A percentile compares a stretch with the other conserved stretches of the same genome.
Evolutionary conservation across 75 land plant species (phyloP).

Genomic region (Cupressus sempervirens): DNA sequence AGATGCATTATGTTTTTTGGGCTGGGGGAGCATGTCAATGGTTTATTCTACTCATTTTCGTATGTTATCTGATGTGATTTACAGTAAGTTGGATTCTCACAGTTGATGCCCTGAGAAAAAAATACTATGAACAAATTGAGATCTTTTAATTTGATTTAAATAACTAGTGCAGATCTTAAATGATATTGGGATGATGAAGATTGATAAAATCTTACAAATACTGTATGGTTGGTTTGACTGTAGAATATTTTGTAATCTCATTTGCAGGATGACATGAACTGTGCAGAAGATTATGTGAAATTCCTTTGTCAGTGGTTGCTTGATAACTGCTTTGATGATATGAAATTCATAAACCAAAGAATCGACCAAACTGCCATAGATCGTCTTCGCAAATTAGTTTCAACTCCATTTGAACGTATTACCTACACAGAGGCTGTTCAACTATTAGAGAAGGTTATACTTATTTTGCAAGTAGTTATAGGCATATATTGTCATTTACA

Average conservation of each 20-base stretch:
- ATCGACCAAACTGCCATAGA: slow-evolving; percentile 69
- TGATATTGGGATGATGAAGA: background rate
- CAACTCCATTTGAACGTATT: slow-evolving; percentile 68
- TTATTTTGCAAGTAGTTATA: background rate
- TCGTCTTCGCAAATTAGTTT: slow-evolving; percentile 65
- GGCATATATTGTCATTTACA: background rate
- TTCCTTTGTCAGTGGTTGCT: slow-evolving; percentile 93
- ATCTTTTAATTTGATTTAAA: background rate
- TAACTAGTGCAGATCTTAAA: background rate
- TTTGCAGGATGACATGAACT: slow-evolving; percentile 98
- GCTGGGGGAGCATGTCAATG: background rate
- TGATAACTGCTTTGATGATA: slow-evolving; percentile 88
- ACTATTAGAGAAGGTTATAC: slow-evolving; percentile 47
- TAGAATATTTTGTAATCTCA: background rate
- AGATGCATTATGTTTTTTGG: background rate
- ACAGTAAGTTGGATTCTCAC: background rate
- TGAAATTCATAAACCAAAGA: slow-evolving; percentile 79
- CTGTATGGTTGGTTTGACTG: background rate
- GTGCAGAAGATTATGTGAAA: slow-evolving; percentile 92
- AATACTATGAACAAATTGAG: background rate
- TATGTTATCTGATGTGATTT: background rate
- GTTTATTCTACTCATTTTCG: background rate
- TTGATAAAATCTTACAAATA: background rate
- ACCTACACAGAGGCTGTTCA: slow-evolving; percentile 87
- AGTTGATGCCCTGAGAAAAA: background rate